These are phyloP conservation scores for Laguncularia racemosa DNA, from an alignment of 345 rosid species.

Conservation along the genomic window DNA sequence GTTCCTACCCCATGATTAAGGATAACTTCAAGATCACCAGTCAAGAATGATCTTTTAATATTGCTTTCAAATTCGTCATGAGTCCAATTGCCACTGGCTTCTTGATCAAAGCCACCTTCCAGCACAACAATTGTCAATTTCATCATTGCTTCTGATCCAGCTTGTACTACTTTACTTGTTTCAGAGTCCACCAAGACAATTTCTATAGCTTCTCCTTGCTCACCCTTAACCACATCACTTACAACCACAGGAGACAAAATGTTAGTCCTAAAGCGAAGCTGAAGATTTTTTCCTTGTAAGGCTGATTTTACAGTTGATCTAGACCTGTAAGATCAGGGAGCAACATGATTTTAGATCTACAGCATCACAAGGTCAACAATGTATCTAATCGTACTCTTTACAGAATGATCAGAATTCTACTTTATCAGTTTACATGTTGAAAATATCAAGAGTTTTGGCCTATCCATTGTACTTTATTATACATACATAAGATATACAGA, in stretches of 20 bases:
- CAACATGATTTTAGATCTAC: too few relatives aligned
- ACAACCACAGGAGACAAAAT: background rate
- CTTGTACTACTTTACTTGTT: background rate
- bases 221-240: background rate
- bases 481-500: too few relatives aligned
- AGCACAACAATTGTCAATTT: background rate
- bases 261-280: background rate
- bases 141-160: background rate
- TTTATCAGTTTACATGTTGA: too few relatives aligned
- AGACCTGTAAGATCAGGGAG: too few relatives aligned
- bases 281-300: background rate
- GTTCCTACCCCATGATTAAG: background rate
- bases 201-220: background rate
- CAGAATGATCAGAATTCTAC: too few relatives aligned
- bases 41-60: background rate
- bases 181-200: slow-evolving; percentile 2
- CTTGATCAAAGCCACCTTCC: slow-evolving; percentile 1
- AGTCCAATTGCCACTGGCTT: background rate
- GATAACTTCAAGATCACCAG: background rate
- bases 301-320: background rate
- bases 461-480: too few relatives aligned
- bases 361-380: too few relatives aligned
- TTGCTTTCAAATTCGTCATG: background rate
- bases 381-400: too few relatives aligned
- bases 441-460: too few relatives aligned